Evolutionary conservation across 495 filamentous ascomycete species (phyloP).

Genomic region (Xeromyces bisporus): DNA sequence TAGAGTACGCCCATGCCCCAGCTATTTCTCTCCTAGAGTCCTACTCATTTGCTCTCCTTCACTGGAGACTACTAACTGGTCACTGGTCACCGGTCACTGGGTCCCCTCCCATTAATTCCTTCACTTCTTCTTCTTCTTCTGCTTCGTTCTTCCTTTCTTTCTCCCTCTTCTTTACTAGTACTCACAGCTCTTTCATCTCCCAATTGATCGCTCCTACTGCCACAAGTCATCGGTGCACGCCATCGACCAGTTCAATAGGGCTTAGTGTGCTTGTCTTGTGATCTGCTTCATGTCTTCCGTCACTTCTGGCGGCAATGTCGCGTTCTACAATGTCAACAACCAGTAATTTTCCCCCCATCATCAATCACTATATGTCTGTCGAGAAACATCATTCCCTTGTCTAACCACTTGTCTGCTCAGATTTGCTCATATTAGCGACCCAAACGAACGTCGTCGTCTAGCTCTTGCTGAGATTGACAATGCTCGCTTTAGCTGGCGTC

Average conservation of each 20-base stretch:
- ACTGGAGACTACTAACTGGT: neutral
- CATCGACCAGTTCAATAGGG: no score
- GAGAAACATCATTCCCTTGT: no score
- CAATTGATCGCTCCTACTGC: no score
- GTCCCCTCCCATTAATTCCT: neutral
- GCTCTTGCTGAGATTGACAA: slow-evolving; percentile 68
- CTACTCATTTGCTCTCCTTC: neutral
- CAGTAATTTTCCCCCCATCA: neutral
- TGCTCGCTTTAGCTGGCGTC: slow-evolving; percentile 65
- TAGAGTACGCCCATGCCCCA: no score
- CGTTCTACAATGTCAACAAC: slow-evolving; percentile 37
- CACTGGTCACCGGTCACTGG: neutral
- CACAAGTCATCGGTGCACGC: no score
- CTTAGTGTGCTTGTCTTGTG: no score
- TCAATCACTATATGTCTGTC: no score
- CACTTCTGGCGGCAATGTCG: slow-evolving; percentile 44
- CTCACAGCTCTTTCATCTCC: neutral
- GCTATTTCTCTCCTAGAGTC: no score
- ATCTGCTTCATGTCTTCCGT: neutral
- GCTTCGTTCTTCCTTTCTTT: neutral
- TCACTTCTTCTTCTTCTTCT: neutral
- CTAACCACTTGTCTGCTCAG: no score
- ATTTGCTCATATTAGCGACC: slow-evolving; percentile 44
- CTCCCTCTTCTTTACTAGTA: no score
- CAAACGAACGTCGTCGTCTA: slow-evolving; percentile 55